phyloP scores from a whole-genome alignment of 805 yeast genomes.

The Pichia cabralensis region DNA sequence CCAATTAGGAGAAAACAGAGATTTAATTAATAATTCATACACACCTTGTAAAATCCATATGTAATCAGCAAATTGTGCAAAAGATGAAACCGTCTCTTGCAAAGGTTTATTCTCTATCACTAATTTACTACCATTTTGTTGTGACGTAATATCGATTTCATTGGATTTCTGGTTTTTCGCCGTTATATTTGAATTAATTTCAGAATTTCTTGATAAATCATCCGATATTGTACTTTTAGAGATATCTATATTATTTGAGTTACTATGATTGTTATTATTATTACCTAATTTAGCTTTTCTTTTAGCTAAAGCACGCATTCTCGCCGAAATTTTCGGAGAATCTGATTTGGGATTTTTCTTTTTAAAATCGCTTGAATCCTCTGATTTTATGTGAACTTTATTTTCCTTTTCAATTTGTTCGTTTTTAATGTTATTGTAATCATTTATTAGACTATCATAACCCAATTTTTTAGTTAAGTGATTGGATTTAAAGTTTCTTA shows the following conservation, averaged over 20 bases:
- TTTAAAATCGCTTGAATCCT: constrained; percentile 1
- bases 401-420: constrained; percentile 10
- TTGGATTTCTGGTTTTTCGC: neutral
- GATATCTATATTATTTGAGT: constrained; percentile 47
- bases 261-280: constrained; percentile 33
- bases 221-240: constrained; percentile 62
- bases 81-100: constrained; percentile 41
- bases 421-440: neutral
- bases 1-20: constrained; percentile 81
- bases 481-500: constrained; percentile 20
- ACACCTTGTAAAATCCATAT: constrained; percentile 95
- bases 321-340: constrained; percentile 42
- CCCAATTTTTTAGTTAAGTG: constrained; percentile 24
- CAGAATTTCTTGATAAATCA: constrained; percentile 40
- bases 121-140: constrained; percentile 68
- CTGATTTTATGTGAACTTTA: neutral
- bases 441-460: constrained; percentile 13
- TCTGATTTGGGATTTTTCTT: neutral
- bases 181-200: constrained; percentile 50
- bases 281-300: constrained; percentile 76
- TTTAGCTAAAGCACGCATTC: constrained; percentile 91
- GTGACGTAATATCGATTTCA: constrained; percentile 50
- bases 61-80: constrained; percentile 48
- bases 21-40: constrained; percentile 69
- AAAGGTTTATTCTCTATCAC: constrained; percentile 72